Base-by-base conservation (phyloP, 306 rosid genomes). In the Cucurbita argyrosperma region DNA sequence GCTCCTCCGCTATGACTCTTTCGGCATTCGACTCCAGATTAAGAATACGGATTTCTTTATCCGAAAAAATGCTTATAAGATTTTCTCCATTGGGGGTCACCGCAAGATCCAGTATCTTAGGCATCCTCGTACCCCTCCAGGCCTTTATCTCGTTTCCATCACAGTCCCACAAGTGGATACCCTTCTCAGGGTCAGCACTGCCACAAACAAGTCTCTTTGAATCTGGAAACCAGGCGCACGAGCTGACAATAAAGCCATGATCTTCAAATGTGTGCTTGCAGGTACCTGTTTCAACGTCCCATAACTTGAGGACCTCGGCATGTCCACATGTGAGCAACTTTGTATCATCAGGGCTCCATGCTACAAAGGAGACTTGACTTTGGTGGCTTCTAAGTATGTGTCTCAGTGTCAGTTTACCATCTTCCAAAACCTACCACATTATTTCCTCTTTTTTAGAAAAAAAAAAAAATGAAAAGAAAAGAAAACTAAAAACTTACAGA, bases 181-280 rank as follows among this genome's bases (percentile, higher is more conserved):
- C 98, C 77, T 83, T 90, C 83, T 87, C 91, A 35, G 90, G 90
- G 53, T 84, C 91, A 13, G 87, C 84, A 83, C 95, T 89, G 88
- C 97, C 97, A 84, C 98, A 90, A 38, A 86, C 94, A 79, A 93
- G 84, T 79, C 88, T 82, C 49, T 75, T 82, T 77, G 98, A 90
- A 87, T 88, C 85, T 4, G 96, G 96, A 88, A 90, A 88, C 98
- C 98, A 92, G 74, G 96, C 98, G 76, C 97, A 94, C 55, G 97
- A 90, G 92, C 96, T 91, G 79, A 94, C 92, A 78, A 83, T 83
- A 79, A 90, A 90, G 87, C 83, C 90, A 79, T 63, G 80, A 83
- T 81, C 85, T 77, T 89, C 90, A 82, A 90, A 90, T 76, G 97
- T 94, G 83, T 88, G 96, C 85, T 77, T 89, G 88, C 96, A 84